These are phyloP conservation scores for Suillus subalutaceus DNA, from an alignment of 768 basidiomycete species.

Conservation along the genomic window DNA sequence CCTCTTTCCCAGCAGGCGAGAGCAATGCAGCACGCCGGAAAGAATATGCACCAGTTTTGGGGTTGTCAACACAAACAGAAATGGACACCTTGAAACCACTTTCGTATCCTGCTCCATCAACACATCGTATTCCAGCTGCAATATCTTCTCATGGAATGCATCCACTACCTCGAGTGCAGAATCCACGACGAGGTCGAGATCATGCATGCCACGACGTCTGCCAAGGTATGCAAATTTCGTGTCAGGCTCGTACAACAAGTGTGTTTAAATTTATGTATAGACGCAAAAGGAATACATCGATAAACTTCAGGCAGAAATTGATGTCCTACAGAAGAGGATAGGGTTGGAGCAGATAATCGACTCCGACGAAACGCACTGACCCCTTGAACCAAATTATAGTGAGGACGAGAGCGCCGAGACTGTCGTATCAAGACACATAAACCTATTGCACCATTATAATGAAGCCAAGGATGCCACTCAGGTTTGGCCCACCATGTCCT, in stretches of 20 bases:
- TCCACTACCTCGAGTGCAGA: conserved; percentile 69
- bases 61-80: not conserved
- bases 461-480: conserved; percentile 85
- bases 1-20: conserved; percentile 31
- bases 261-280: conserved; percentile 28
- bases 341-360: conserved; percentile 38
- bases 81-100: conserved; percentile 50
- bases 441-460: conserved; percentile 73
- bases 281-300: conserved; percentile 53
- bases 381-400: not conserved
- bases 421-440: conserved; percentile 48
- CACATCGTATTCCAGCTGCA: conserved; percentile 60
- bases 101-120: conserved; percentile 62
- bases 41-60: conserved; percentile 66
- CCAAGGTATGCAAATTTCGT: conserved; percentile 24
- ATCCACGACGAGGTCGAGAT: conserved; percentile 71
- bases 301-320: conserved; percentile 53
- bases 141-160: conserved; percentile 64
- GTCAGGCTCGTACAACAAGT: not conserved
- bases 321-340: conserved; percentile 47
- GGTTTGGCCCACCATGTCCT: conserved; percentile 37
- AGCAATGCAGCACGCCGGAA: conserved; percentile 61
- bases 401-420: conserved; percentile 49
- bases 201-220: conserved; percentile 32
- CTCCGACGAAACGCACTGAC: not conserved